These are phyloP conservation scores for Globisporangium lucens DNA, from an alignment of 352 stramenopile genomes.

Conservation along the genomic window DNA sequence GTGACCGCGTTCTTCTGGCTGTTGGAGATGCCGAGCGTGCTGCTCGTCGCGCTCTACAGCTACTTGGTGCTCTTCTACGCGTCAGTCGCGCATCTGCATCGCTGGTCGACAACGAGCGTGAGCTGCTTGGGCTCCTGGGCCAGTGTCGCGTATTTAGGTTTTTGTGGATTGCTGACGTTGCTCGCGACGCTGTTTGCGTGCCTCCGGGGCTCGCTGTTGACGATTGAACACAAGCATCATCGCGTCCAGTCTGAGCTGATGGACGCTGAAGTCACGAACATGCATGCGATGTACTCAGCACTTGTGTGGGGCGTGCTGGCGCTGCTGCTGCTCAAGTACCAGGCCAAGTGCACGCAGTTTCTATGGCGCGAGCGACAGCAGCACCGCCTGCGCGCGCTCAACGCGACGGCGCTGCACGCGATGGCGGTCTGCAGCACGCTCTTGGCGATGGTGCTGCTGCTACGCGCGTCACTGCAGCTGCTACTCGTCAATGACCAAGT, in stretches of 20 bases:
- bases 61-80: constrained; percentile 37
- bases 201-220: not conserved
- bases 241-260: not conserved
- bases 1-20: constrained; percentile 27
- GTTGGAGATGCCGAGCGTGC: constrained; percentile 31
- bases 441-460: constrained; percentile 6
- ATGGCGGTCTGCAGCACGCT: constrained; percentile 12
- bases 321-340: constrained; percentile 19
- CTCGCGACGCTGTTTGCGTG: constrained; percentile 10
- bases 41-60: constrained; percentile 21
- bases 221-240: not conserved
- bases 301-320: constrained; percentile 13
- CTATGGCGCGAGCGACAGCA: constrained; percentile 13
- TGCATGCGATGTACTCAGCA: constrained; percentile 5
- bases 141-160: not conserved
- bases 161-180: constrained; percentile 9
- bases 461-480: not conserved
- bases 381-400: constrained; percentile 12
- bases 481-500: not conserved
- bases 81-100: constrained; percentile 18
- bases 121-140: not conserved
- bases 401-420: constrained; percentile 4
- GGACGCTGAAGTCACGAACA: not conserved
- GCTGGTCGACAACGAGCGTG: constrained; percentile 13
- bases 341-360: constrained; percentile 16